Evolutionary conservation across 805 yeast species (phyloP).

Genomic region (Teunomyces tritomae): DNA sequence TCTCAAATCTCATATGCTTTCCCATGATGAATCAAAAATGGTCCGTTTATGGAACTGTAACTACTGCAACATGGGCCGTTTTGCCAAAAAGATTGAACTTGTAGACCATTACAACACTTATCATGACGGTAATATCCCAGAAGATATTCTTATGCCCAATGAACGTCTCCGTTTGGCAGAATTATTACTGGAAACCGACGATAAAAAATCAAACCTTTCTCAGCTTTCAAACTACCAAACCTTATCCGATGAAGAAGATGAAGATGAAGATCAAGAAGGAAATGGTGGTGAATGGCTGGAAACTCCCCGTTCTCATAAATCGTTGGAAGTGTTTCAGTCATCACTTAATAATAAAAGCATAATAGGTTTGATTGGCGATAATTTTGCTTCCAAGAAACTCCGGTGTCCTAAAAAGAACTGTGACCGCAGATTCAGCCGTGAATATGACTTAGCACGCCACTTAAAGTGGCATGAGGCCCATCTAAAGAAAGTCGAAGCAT

Average conservation of each 20-base stretch:
- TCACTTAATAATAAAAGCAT: constrained; percentile 17
- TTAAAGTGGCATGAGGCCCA: constrained; percentile 50
- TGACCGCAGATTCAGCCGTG: constrained; percentile 49
- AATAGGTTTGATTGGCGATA: constrained; percentile 36
- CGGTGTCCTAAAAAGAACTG: constrained; percentile 53
- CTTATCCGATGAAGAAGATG: constrained; percentile 8
- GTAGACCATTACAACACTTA: constrained; percentile 51
- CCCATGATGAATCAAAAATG: constrained; percentile 54
- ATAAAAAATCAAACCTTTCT: constrained; percentile 6
- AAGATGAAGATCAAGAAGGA: constrained; percentile 5
- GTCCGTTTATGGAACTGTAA: constrained; percentile 68
- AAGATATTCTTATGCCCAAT: constrained; percentile 24
- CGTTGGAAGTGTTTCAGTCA: constrained; percentile 4
- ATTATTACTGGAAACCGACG: constrained; percentile 16
- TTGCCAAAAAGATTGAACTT: constrained; percentile 56
- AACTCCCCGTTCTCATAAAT: constrained; percentile 5
- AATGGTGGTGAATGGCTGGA: not conserved
- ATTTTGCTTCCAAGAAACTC: constrained; percentile 32
- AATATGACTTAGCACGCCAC: constrained; percentile 49
- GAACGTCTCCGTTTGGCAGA: constrained; percentile 21
- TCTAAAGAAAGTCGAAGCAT: constrained; percentile 26
- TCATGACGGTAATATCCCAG: constrained; percentile 44
- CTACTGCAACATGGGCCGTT: constrained; percentile 47
- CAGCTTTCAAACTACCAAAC: constrained; percentile 5
- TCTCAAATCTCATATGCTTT: constrained; percentile 65